Conservation (phyloP, 768 basidiomycete species). For the Cystofilobasidium ferigula region DNA sequence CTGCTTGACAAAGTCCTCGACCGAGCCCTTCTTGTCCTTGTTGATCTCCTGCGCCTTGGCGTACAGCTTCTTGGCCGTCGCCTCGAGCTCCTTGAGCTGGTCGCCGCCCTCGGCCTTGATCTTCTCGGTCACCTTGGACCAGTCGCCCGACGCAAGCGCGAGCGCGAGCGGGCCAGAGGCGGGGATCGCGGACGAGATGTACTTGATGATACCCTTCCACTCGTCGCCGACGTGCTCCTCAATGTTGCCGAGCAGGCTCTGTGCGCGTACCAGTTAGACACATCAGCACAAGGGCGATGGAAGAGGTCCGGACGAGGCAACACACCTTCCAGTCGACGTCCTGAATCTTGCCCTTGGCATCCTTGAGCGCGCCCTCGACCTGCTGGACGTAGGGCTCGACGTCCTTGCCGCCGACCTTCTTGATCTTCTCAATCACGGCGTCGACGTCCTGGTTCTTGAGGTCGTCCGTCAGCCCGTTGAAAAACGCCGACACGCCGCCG, state of each 20-base stretch:
- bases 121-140: conserved; percentile 32
- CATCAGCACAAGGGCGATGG: neutral
- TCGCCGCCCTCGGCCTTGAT: conserved; percentile 34
- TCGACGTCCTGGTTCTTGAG: conserved; percentile 35
- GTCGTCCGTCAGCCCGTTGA: conserved; percentile 26
- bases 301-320: neutral
- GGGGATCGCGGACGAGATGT: conserved; percentile 28
- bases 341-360: conserved; percentile 34
- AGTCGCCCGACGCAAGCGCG: conserved; percentile 29
- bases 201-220: conserved; percentile 31
- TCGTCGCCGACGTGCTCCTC: conserved; percentile 34
- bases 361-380: conserved; percentile 34
- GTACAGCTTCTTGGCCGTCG: conserved; percentile 33
- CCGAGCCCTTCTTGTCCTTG: conserved; percentile 35
- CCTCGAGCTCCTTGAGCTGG: conserved; percentile 34
- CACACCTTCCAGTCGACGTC: conserved; percentile 35
- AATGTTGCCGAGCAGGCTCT: conserved; percentile 30
- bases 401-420: conserved; percentile 35
- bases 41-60: conserved; percentile 33
- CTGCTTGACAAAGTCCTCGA: conserved; percentile 34
- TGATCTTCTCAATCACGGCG: conserved; percentile 34
- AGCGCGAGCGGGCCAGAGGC: conserved; percentile 13
- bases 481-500: conserved; percentile 34
- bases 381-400: conserved; percentile 34
- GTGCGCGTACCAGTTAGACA: neutral